Evolutionary conservation across 805 yeast species (phyloP), one percentile per base, ranked within the genome.

Genomic region (Nakazawaea holstii): DNA sequence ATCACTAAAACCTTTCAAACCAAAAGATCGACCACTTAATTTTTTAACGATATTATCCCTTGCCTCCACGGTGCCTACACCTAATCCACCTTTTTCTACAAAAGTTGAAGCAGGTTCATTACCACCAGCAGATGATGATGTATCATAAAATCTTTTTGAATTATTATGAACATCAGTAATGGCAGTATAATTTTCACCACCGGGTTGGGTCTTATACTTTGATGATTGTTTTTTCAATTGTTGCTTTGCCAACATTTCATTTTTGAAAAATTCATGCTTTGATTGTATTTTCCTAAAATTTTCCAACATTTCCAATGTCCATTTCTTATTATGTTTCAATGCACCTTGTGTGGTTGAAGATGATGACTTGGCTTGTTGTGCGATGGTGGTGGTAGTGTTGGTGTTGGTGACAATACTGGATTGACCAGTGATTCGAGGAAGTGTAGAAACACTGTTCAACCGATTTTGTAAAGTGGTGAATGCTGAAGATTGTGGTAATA

Each of bases 401-500:
- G n/a, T n/a, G n/a, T n/a, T n/a, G n/a, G n/a, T n/a, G n/a, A n/a
- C n/a, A n/a, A n/a, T n/a, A n/a, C n/a, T n/a, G n/a, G n/a, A 14
- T 8, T 33, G 11, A 33, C 17, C 17, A n/a, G 52, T 28, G 15
- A 45, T 15, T 7, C 10, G 4, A 17, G 46, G 39, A 8, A 69
- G 61, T n/a, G 73, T 69, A 6, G 77, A 69, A 26, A 85, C 76
- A 33, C 87, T 72, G 43, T 77, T 77, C 43, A 94, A 70, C 50
- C 99, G 73, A 57, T 84, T 87, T 53, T 84, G 84, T 53, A 94
- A 71, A 0, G 87, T 80, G n/a, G 77, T 80, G 61, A 88, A 94
- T 0, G 98, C 96, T 10, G 87, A 77, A 0, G 97, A 88, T 61
- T 94, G 99, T 0, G 99, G 99, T 43, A 94, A 66, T 5, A 94